These are phyloP conservation scores for Westerdykella ornata DNA, from an alignment of 2,329 filamentous ascomycete genomes.

Conservation along the genomic window DNA sequence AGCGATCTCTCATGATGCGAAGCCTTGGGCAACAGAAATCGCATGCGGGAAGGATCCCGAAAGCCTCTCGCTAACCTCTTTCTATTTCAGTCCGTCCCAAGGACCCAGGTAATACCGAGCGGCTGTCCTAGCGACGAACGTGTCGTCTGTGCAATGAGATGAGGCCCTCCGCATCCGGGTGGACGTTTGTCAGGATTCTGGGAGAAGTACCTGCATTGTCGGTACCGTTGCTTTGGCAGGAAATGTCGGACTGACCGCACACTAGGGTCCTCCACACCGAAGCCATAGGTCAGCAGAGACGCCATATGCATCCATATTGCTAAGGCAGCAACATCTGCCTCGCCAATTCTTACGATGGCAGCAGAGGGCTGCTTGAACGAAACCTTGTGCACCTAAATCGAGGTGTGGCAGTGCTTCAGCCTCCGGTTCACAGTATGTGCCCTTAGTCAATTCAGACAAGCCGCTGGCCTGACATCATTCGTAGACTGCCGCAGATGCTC, in stretches of 20 bases:
- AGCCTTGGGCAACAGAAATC: too few species aligned
- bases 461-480: constrained; percentile 8
- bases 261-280: constrained; percentile 7
- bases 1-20: too few species aligned
- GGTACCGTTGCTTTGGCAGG: constrained; percentile 21
- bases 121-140: constrained; percentile 1
- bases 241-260: constrained; percentile 19
- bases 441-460: constrained; percentile 6
- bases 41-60: neutral
- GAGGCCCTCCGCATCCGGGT: constrained; percentile 13
- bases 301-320: constrained; percentile 4
- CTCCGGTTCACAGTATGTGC: constrained; percentile 13
- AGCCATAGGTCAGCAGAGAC: neutral
- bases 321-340: constrained; percentile 10
- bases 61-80: neutral
- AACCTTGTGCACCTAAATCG: constrained; percentile 6
- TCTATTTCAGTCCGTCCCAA: neutral
- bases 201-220: constrained; percentile 23
- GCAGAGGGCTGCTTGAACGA: neutral
- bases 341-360: neutral
- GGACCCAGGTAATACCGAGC: neutral
- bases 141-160: constrained; percentile 2
- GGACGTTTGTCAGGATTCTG: constrained; percentile 10
- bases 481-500: neutral
- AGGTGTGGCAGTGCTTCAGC: constrained; percentile 27